Conservation (phyloP, 1,139 yeast species). For the Pichia sp. region DNA sequence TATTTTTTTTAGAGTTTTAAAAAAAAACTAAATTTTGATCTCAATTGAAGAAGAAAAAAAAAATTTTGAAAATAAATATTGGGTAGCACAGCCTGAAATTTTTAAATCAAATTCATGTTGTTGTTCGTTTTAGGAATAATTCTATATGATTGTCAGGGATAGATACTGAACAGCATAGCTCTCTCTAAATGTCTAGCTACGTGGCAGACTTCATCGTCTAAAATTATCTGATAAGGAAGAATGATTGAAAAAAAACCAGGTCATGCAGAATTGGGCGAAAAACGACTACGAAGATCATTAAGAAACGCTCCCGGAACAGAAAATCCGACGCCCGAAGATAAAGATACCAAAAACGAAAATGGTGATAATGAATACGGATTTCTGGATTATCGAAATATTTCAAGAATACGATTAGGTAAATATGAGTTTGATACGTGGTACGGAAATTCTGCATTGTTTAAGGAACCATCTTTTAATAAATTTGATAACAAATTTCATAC, state of each 20-base stretch:
- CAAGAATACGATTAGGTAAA: slow-evolving; percentile 58
- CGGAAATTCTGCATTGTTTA: slow-evolving; percentile 73
- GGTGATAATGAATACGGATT: slow-evolving; percentile 48
- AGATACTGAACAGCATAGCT: too few species aligned
- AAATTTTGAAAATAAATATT: slow-evolving; percentile 6
- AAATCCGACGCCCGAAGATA: not conserved
- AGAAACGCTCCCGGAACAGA: slow-evolving; percentile 1
- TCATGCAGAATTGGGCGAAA: not conserved
- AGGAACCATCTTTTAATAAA: slow-evolving; percentile 6
- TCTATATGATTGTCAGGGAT: too few species aligned
- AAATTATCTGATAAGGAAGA: not conserved
- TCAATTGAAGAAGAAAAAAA: not conserved
- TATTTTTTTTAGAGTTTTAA: too few species aligned
- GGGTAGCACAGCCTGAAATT: slow-evolving; percentile 10
- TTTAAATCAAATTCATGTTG: not conserved
- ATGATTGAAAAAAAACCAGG: too few species aligned
- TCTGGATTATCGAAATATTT: slow-evolving; percentile 53
- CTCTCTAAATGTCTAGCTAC: too few species aligned
- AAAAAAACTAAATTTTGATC: too few species aligned
- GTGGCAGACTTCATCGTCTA: too few species aligned
- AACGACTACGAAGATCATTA: not conserved
- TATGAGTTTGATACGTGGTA: slow-evolving; percentile 75
- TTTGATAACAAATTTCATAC: slow-evolving; percentile 1
- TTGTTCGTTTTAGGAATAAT: too few species aligned
- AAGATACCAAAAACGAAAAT: slow-evolving; percentile 7